Conservation (phyloP, 352 stramenopile genomes). For the Phytopythium sindhum region DNA sequence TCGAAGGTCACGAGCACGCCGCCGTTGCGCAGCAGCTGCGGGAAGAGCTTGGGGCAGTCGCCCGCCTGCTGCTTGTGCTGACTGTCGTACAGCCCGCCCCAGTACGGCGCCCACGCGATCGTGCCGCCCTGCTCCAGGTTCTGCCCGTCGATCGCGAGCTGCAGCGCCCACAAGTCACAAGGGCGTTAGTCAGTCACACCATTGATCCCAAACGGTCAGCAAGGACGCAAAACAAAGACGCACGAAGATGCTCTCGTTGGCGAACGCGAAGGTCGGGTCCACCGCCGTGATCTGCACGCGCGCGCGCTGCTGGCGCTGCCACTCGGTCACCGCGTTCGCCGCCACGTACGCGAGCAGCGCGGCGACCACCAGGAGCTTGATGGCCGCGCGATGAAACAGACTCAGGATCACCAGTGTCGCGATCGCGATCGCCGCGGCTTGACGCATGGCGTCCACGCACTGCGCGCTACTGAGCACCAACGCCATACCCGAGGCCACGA, state of each 20-base stretch:
- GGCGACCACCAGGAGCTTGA: slow-evolving; percentile 58
- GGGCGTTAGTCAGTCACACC: not conserved
- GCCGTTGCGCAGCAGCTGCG: slow-evolving; percentile 59
- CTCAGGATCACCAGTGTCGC: slow-evolving; percentile 20
- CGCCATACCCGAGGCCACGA: slow-evolving; percentile 4
- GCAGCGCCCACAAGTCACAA: not conserved
- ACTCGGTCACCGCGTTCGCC: slow-evolving; percentile 33
- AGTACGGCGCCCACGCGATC: slow-evolving; percentile 74
- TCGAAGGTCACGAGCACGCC: slow-evolving; percentile 68
- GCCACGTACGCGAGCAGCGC: slow-evolving; percentile 18
- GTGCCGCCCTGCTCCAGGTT: slow-evolving; percentile 70
- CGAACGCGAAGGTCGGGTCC: slow-evolving; percentile 74
- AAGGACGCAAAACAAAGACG: slow-evolving; percentile 9
- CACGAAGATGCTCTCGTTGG: slow-evolving; percentile 83
- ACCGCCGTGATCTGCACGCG: slow-evolving; percentile 65
- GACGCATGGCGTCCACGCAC: slow-evolving; percentile 7
- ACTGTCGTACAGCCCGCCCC: slow-evolving; percentile 29
- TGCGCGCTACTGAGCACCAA: slow-evolving; percentile 11
- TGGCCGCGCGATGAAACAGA: slow-evolving; percentile 57
- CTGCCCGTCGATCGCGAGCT: slow-evolving; percentile 79
- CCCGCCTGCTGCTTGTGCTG: slow-evolving; percentile 40
- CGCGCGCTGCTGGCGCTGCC: slow-evolving; percentile 45
- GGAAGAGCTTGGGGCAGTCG: slow-evolving; percentile 46
- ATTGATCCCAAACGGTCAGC: not conserved
- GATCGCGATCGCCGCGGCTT: slow-evolving; percentile 15